Base-by-base conservation (phyloP, 352 stramenopile species). In the Phytopythium litorale region DNA sequence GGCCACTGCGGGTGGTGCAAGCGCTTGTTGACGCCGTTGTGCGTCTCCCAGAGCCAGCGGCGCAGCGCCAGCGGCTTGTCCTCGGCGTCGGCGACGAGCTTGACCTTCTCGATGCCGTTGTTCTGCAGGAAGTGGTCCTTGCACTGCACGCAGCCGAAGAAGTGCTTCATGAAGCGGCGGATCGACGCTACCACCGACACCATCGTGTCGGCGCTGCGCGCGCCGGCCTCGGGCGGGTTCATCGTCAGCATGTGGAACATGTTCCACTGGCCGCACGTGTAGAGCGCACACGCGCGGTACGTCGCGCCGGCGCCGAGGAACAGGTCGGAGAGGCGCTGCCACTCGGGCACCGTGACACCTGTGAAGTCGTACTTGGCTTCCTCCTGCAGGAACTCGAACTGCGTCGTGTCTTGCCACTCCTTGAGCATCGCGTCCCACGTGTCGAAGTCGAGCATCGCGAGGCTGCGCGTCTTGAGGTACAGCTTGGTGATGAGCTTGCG, bases 161-260 rank as follows among this genome's bases (percentile, higher is more conserved):
- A 95, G 54, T 95, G 80, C 68, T 91, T 90, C 60, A 93, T 83
- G 54, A 94, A 94, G 21, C 84, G 84, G 18, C 84, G 84, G 42
- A 91, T 91, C 8, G 82, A 84, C 56, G 78, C 82, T 21, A 87
- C 76, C 16, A 94, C 82, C 46, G 78, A 82, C 13, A 91, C 77
- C 59, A 90, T 65, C 7, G 89, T 66, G 56, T 91, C 79, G 45
- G 63, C 64, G 19, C 55, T 78, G 21, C 77, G 77, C 13, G 65
- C 48, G 2, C 64, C 70, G 2, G 60, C 70, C 63, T 80, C 75
- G 2, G 67, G 69, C 11, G 79, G 82, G 56, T 89, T 91, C 67
- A 94, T 75, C 19, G 80, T 92, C 58, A 94, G 64, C 82, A 94
- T 88, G 74, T 94, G 84, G 68, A 94, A 94, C 79, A 94, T 89